Conservation (phyloP, 306 rosid genomes). For the Begonia fuchsioides region DNA sequence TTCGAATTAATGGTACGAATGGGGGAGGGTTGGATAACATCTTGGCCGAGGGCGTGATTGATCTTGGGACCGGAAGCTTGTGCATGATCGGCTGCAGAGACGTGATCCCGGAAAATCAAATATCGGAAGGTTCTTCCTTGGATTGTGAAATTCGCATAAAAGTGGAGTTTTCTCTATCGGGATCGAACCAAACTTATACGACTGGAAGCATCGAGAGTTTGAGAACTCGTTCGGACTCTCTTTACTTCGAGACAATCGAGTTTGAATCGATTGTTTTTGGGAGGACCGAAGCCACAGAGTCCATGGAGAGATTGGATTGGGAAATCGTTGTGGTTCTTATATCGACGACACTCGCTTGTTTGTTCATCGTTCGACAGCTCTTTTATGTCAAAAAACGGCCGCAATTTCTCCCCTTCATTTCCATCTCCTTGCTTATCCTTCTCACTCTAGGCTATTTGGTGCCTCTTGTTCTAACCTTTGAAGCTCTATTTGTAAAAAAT, state of each 20-base stretch:
- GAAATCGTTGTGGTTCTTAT: constrained; percentile 39
- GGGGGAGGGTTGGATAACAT: constrained; percentile 5
- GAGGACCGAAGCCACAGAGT: background rate
- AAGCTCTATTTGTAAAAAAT: constrained; percentile 28
- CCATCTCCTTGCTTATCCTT: constrained; percentile 33
- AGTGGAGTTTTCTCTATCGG: constrained; percentile 29
- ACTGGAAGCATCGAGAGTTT: constrained; percentile 41
- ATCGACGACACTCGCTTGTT: constrained; percentile 44
- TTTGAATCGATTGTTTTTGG: constrained; percentile 15
- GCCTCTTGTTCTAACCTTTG: constrained; percentile 48
- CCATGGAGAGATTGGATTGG: constrained; percentile 38
- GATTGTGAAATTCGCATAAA: constrained; percentile 53
- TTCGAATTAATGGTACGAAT: background rate
- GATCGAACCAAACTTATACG: constrained; percentile 3
- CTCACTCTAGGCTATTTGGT: constrained; percentile 31
- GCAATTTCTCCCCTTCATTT: constrained; percentile 35
- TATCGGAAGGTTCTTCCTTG: constrained; percentile 4
- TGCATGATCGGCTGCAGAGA: constrained; percentile 61
- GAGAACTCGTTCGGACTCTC: constrained; percentile 24
- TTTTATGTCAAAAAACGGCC: constrained; percentile 37
- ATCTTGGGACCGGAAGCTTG: constrained; percentile 36
- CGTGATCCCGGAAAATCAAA: constrained; percentile 3
- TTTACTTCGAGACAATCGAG: constrained; percentile 25
- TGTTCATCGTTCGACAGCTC: constrained; percentile 35
- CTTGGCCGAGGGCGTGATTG: constrained; percentile 49